Percentiles rank a stretch among this genome's conserved stretches.
These are phyloP conservation scores for Aspergillus nomiae DNA, from an alignment of 2,329 filamentous ascomycete species.

Conservation along the genomic window DNA sequence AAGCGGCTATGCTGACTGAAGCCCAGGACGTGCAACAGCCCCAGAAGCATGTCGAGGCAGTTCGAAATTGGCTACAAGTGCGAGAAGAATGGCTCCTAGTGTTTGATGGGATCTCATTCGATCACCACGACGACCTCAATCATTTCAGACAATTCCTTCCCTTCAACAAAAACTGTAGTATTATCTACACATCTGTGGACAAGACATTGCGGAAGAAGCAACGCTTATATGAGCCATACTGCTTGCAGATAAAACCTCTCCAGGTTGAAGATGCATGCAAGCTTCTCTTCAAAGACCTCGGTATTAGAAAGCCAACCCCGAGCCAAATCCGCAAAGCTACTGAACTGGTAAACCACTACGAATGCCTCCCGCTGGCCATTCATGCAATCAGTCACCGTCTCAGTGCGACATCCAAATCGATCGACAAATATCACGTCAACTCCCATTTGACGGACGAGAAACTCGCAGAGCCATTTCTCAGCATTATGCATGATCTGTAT, in stretches of 20 bases:
- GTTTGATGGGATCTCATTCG: slow-evolving; percentile 67
- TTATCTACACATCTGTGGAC: slow-evolving; percentile 71
- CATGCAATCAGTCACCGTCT: slow-evolving; percentile 66
- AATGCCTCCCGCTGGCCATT: slow-evolving; percentile 67
- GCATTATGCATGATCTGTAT: slow-evolving; percentile 51
- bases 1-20: slow-evolving; percentile 55
- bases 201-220: slow-evolving; percentile 57
- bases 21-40: slow-evolving; percentile 41
- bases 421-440: slow-evolving; percentile 61
- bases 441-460: slow-evolving; percentile 59
- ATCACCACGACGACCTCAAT: slow-evolving; percentile 54
- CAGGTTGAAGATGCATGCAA: slow-evolving; percentile 60
- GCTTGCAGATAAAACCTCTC: slow-evolving; percentile 59
- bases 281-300: slow-evolving; percentile 64
- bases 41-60: slow-evolving; percentile 56
- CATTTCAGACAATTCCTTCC: slow-evolving; percentile 64
- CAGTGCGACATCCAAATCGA: slow-evolving; percentile 61
- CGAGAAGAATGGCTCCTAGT: slow-evolving; percentile 68
- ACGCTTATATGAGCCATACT: slow-evolving; percentile 61
- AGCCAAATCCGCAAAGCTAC: slow-evolving; percentile 60
- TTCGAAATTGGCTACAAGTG: slow-evolving; percentile 63
- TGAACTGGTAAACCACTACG: slow-evolving; percentile 66
- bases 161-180: slow-evolving; percentile 61
- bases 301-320: slow-evolving; percentile 57
- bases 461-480: slow-evolving; percentile 51